Evolutionary conservation across 2,329 filamentous ascomycete genomes (phyloP).

Genomic region (Fusarium sulawesiense): DNA sequence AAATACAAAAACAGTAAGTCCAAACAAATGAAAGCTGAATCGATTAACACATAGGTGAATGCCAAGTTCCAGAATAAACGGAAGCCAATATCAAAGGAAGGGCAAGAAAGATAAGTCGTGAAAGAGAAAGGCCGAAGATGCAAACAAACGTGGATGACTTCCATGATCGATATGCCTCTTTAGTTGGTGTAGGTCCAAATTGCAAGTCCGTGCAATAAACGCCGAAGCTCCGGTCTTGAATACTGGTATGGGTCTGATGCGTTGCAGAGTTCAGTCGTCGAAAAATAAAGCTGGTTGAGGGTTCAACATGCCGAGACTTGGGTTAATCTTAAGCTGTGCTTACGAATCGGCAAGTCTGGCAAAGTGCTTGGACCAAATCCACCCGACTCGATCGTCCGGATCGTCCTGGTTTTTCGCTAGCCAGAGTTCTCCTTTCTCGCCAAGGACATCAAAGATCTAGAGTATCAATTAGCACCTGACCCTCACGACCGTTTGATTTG

Average conservation of each 20-base stretch:
- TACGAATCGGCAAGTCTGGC: slow-evolving; percentile 70
- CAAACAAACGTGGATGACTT: slow-evolving; percentile 25
- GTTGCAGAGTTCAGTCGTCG: slow-evolving; percentile 33
- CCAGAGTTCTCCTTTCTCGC: slow-evolving; percentile 97
- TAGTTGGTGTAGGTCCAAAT: slow-evolving; percentile 35
- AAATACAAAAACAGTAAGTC: slow-evolving; percentile 35
- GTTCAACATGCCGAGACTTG: slow-evolving; percentile 29
- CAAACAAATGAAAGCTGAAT: slow-evolving; percentile 38
- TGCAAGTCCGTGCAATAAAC: slow-evolving; percentile 41
- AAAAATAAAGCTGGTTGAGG: slow-evolving; percentile 22
- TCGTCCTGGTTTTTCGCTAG: slow-evolving; percentile 98
- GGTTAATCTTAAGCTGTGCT: slow-evolving; percentile 15
- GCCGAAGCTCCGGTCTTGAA: slow-evolving; percentile 39
- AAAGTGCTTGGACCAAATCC: slow-evolving; percentile 99
- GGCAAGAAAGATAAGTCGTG: slow-evolving; percentile 10
- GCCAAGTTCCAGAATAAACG: slow-evolving; percentile 26
- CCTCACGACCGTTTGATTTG: no score
- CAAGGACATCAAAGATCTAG: slow-evolving; percentile 89
- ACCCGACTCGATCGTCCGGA: slow-evolving; percentile 79
- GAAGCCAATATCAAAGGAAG: slow-evolving; percentile 21
- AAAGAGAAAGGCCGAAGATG: slow-evolving; percentile 34
- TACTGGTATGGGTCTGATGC: slow-evolving; percentile 44
- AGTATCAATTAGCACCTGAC: slow-evolving; percentile 4
- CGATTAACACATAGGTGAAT: slow-evolving; percentile 29
- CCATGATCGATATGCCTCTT: slow-evolving; percentile 25